Conservation (phyloP, 805 yeast species). For the Phaffomyces opuntiae region DNA sequence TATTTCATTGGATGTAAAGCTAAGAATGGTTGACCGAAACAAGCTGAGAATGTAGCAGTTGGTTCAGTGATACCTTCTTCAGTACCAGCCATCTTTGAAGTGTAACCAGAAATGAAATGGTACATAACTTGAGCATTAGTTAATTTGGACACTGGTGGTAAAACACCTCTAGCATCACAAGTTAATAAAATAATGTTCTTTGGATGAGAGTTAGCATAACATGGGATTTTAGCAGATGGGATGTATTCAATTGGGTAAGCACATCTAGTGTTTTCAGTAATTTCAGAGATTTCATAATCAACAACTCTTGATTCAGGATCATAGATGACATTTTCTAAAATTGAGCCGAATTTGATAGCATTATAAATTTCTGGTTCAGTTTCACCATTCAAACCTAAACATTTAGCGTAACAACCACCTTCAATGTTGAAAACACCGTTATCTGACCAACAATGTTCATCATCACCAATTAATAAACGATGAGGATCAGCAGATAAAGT, state of each 20-base stretch:
- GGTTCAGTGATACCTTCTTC: conserved; percentile 99
- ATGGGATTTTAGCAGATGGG: conserved; percentile 94
- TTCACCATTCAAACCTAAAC: conserved; percentile 81
- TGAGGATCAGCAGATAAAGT: conserved; percentile 94
- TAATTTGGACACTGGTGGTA: conserved; percentile 93
- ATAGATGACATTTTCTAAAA: conserved; percentile 87
- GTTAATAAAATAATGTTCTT: conserved; percentile 86
- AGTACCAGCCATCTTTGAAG: conserved; percentile 99
- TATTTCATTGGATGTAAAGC: conserved; percentile 97
- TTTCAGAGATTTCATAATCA: conserved; percentile 72
- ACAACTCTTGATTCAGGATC: conserved; percentile 73
- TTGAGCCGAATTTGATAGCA: conserved; percentile 91
- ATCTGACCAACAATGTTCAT: conserved; percentile 99
- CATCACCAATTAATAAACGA: conserved; percentile 93
- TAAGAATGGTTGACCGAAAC: conserved; percentile 98
- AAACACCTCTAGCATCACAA: conserved; percentile 96
- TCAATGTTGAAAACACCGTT: conserved; percentile 97
- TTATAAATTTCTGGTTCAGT: conserved; percentile 97
- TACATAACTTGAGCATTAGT: conserved; percentile 97
- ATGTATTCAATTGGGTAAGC: conserved; percentile 97
- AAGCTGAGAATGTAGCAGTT: conserved; percentile 94
- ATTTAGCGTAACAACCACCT: conserved; percentile 99
- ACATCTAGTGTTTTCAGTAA: conserved; percentile 97
- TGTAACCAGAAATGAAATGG: conserved; percentile 97
- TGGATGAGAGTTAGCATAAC: conserved; percentile 85